phyloP scores from a whole-genome alignment of 495 filamentous ascomycete genomes.

The Penicillium goetzii region DNA sequence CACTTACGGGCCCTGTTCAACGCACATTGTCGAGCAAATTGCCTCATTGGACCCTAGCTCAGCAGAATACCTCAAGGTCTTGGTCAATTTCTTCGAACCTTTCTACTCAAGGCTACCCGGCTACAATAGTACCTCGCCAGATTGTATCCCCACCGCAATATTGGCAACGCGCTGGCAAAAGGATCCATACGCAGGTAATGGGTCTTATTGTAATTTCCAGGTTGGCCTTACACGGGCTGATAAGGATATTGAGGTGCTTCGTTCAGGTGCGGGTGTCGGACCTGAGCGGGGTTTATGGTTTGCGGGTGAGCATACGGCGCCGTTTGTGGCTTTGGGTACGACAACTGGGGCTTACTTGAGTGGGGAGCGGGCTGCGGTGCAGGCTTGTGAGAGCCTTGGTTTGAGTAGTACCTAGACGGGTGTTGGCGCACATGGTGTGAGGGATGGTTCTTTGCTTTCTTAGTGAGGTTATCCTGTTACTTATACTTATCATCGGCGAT shows the following conservation, averaged over 20 bases:
- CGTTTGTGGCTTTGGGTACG: slow-evolving; percentile 85
- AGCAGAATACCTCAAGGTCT: slow-evolving; percentile 33
- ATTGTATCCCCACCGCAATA: slow-evolving; percentile 65
- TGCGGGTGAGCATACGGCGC: slow-evolving; percentile 92
- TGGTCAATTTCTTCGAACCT: slow-evolving; percentile 52
- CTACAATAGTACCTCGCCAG: slow-evolving; percentile 54
- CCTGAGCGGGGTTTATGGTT: slow-evolving; percentile 79
- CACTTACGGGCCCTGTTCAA: slow-evolving; percentile 67
- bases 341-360: slow-evolving; percentile 92
- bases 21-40: slow-evolving; percentile 54
- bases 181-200: slow-evolving; percentile 83
- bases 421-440: slow-evolving; percentile 29
- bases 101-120: slow-evolving; percentile 76
- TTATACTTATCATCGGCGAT: background rate
- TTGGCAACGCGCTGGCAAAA: slow-evolving; percentile 78
- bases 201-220: slow-evolving; percentile 92
- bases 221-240: slow-evolving; percentile 70
- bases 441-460: slow-evolving; percentile 48
- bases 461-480: background rate
- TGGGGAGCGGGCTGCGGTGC: slow-evolving; percentile 75
- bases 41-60: slow-evolving; percentile 30
- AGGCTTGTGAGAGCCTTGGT: slow-evolving; percentile 54
- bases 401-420: slow-evolving; percentile 25
- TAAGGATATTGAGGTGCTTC: slow-evolving; percentile 71
- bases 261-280: slow-evolving; percentile 58